Evolutionary conservation across 345 rosid genomes (phyloP).

Genomic region (Raphanus sativus): DNA sequence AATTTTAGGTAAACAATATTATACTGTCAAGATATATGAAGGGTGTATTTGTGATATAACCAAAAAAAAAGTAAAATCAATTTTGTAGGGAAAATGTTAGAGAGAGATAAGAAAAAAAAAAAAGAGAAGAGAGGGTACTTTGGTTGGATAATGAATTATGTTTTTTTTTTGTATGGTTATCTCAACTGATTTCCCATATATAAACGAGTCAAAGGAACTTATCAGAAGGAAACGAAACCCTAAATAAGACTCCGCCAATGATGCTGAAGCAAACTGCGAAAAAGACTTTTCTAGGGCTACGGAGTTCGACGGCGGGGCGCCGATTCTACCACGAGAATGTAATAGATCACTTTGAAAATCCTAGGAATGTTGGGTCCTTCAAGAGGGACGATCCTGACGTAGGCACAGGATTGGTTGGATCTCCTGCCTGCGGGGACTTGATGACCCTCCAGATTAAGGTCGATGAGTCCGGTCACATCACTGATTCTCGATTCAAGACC

Average conservation of each 20-base stretch:
- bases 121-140: too few species aligned
- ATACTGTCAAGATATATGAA: too few species aligned
- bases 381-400: conserved; percentile 70
- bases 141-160: too few species aligned
- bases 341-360: conserved; percentile 67
- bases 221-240: too few species aligned
- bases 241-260: neutral
- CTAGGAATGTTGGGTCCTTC: conserved; percentile 45
- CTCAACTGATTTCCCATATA: too few species aligned
- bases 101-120: too few species aligned
- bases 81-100: too few species aligned
- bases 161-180: too few species aligned
- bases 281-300: conserved; percentile 38
- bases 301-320: conserved; percentile 20
- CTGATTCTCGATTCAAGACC: neutral
- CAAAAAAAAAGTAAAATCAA: too few species aligned
- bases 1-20: too few species aligned
- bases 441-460: conserved; percentile 91
- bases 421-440: conserved; percentile 72
- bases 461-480: conserved; percentile 54
- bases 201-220: too few species aligned
- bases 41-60: too few species aligned
- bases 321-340: conserved; percentile 82
- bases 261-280: conserved; percentile 51
- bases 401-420: conserved; percentile 82